These are phyloP conservation scores for Quercus bicolor DNA, from an alignment of 306 rosid species.

Conservation along the genomic window DNA sequence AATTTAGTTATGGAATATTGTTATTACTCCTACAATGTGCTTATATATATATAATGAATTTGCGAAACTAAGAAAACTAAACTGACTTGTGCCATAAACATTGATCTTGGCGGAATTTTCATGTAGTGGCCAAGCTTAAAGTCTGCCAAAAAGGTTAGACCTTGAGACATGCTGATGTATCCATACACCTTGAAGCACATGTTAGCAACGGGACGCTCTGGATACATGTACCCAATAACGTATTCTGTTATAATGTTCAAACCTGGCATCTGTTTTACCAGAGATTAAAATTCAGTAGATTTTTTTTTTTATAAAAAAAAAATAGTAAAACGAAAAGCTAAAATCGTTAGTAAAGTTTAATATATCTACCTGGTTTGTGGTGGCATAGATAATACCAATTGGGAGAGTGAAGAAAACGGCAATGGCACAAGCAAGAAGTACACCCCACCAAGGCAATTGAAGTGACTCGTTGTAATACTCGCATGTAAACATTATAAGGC, in stretches of 20 bases:
- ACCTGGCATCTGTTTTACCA: conserved; percentile 58
- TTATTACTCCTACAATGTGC: not conserved
- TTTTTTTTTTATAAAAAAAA: not conserved
- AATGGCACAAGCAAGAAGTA: conserved; percentile 63
- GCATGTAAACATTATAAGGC: conserved; percentile 47
- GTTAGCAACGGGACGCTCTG: conserved; percentile 88
- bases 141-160: conserved; percentile 59
- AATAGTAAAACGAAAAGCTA: not conserved
- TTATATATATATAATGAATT: not conserved
- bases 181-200: conserved; percentile 97
- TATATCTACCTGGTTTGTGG: conserved; percentile 71
- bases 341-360: not conserved
- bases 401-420: conserved; percentile 66
- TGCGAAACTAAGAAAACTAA: not conserved
- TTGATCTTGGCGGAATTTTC: conserved; percentile 92
- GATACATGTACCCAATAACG: conserved; percentile 78
- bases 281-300: conserved; percentile 9
- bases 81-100: conserved; percentile 87
- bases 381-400: conserved; percentile 65
- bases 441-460: conserved; percentile 94
- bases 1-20: not conserved
- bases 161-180: conserved; percentile 85
- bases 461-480: conserved; percentile 56
- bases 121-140: conserved; percentile 92
- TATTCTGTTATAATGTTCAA: conserved; percentile 86